Evolutionary conservation across 331 rosid species (phyloP).

Genomic region (Ulmus americana): DNA sequence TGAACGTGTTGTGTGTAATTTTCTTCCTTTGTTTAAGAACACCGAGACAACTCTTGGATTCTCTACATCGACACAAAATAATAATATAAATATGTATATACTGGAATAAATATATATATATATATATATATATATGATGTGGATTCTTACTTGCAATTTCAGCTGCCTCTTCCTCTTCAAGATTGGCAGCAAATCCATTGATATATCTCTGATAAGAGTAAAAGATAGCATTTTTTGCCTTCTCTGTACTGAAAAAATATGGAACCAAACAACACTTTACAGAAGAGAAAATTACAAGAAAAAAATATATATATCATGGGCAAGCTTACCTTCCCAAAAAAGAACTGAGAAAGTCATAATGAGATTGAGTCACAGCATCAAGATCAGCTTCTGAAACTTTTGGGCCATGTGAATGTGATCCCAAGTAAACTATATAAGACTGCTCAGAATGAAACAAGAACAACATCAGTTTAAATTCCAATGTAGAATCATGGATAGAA

Average conservation of each 20-base stretch:
- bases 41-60: conserved; percentile 58
- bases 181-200: conserved; percentile 63
- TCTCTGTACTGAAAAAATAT: conserved; percentile 33
- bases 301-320: neutral
- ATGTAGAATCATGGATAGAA: neutral
- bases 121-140: too few species aligned
- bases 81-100: too few species aligned
- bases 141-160: conserved; percentile 44
- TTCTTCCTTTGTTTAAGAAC: conserved; percentile 43
- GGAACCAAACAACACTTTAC: neutral
- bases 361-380: conserved; percentile 41
- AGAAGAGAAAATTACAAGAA: neutral
- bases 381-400: conserved; percentile 37
- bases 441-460: conserved; percentile 6
- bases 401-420: conserved; percentile 58
- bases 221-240: conserved; percentile 47
- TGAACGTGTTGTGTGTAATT: conserved; percentile 61
- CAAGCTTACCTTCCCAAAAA: conserved; percentile 49
- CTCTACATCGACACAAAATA: conserved; percentile 26
- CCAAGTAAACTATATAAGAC: conserved; percentile 70
- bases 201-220: conserved; percentile 57
- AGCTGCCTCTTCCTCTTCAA: conserved; percentile 54
- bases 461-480: conserved; percentile 1
- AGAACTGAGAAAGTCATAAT: conserved; percentile 46
- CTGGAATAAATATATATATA: too few species aligned